phyloP scores from a whole-genome alignment of 495 filamentous ascomycete genomes.

The Xylaria castorea region DNA sequence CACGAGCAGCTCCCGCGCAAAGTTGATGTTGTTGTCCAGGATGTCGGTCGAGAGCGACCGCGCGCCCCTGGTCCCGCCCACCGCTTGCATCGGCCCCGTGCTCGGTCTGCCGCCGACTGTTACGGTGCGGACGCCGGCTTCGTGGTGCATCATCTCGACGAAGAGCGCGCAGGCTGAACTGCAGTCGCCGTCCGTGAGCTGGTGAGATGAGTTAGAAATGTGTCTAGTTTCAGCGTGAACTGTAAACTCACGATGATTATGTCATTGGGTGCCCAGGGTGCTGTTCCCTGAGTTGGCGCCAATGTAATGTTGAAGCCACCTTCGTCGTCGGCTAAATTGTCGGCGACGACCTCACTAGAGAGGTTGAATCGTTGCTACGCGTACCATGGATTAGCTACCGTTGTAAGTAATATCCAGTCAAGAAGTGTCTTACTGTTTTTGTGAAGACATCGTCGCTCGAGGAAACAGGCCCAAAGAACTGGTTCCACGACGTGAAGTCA shows the following conservation, averaged over 20 bases:
- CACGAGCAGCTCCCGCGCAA: constrained; percentile 34
- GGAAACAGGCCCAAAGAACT: constrained; percentile 54
- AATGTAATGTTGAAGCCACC: not conserved
- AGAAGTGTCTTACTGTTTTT: not conserved
- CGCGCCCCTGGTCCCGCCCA: constrained; percentile 61
- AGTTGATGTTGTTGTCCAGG: constrained; percentile 43
- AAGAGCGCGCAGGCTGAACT: constrained; percentile 65
- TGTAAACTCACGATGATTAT: not conserved
- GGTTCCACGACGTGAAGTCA: constrained; percentile 60
- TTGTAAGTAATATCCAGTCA: not conserved
- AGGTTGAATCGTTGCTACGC: constrained; percentile 6
- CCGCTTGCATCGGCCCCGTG: constrained; percentile 59
- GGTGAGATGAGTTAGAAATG: constrained; percentile 31
- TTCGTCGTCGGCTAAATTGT: not conserved
- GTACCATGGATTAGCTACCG: not conserved
- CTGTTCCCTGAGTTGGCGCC: not conserved
- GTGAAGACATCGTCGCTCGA: constrained; percentile 1
- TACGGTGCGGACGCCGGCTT: constrained; percentile 60
- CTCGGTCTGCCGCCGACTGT: constrained; percentile 61
- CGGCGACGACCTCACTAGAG: not conserved
- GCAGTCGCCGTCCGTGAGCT: constrained; percentile 61
- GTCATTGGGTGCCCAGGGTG: not conserved
- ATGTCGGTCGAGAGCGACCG: constrained; percentile 20
- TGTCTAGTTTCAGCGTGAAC: not conserved
- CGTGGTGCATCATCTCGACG: constrained; percentile 60